A percentile compares a stretch with the other conserved stretches of the same genome.
phyloP scores from a whole-genome alignment of 2,329 filamentous ascomycete genomes.

The Phialophora verrucosa region DNA sequence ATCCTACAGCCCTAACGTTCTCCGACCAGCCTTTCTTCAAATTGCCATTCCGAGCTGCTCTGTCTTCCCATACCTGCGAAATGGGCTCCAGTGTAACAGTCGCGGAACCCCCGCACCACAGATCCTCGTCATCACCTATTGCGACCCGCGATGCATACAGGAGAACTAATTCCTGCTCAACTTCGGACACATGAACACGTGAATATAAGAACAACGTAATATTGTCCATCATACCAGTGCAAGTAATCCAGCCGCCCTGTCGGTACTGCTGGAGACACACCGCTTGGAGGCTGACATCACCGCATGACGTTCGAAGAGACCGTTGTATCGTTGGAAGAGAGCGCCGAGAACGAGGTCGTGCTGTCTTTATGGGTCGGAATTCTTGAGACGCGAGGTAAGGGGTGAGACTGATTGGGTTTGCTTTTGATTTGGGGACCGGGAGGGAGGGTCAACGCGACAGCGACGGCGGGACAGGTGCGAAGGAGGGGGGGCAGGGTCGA shows the following conservation, averaged over 20 bases:
- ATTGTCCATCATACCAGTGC: no score
- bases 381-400: not conserved
- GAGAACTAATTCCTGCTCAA: constrained; percentile 19
- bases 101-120: not conserved
- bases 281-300: not conserved
- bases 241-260: no score
- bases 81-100: not conserved
- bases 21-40: no score
- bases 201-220: no score
- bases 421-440: not conserved
- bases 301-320: not conserved
- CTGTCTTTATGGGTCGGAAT: not conserved
- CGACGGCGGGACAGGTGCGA: not conserved
- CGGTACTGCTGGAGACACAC: not conserved
- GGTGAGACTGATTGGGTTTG: not conserved
- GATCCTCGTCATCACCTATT: not conserved
- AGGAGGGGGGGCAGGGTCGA: no score
- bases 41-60: no score
- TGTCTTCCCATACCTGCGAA: no score
- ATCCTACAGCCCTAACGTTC: no score
- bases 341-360: not conserved
- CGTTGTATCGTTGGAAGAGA: not conserved
- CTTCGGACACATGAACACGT: not conserved
- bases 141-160: constrained; percentile 16
- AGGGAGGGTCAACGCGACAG: not conserved